phyloP scores from a whole-genome alignment of 441 rosid genomes.

The Sinapis alba region DNA sequence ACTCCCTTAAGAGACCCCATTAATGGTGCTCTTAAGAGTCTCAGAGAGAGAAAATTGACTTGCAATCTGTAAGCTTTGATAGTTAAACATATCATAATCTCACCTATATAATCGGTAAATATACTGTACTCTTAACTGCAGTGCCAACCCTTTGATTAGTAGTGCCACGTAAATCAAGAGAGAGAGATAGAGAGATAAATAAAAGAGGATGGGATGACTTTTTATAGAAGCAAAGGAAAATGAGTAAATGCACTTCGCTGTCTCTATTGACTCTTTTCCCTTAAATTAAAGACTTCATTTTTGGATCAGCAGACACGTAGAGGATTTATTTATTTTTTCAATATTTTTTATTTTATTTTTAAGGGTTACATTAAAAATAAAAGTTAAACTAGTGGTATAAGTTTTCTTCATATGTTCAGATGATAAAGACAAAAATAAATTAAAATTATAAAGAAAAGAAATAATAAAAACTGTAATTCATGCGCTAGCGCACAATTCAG shows the following conservation, averaged over 20 bases:
- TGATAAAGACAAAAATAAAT: constrained; percentile 8
- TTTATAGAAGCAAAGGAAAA: constrained; percentile 11
- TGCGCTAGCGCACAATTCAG: not conserved
- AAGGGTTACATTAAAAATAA: not conserved
- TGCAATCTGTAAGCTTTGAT: no score
- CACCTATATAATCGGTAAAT: constrained; percentile 32
- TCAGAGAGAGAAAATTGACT: no score
- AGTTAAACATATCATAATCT: constrained; percentile 6
- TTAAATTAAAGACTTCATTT: not conserved
- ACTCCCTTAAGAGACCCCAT: no score
- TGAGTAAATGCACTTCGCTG: constrained; percentile 35
- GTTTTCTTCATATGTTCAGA: not conserved
- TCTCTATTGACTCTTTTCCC: constrained; percentile 11
- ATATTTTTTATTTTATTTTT: not conserved
- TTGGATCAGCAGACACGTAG: constrained; percentile 18
- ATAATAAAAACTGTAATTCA: not conserved
- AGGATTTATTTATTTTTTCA: not conserved
- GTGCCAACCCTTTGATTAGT: constrained; percentile 18
- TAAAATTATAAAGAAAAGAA: not conserved
- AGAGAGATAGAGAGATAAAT: not conserved
- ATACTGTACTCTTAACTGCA: constrained; percentile 12
- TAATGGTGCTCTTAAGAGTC: no score
- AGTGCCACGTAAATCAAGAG: constrained; percentile 14
- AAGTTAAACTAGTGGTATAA: not conserved
- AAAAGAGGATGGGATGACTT: constrained; percentile 4